Evolutionary conservation across 2,329 filamentous ascomycete genomes (phyloP).

Genomic region (Alternaria conjuncta): DNA sequence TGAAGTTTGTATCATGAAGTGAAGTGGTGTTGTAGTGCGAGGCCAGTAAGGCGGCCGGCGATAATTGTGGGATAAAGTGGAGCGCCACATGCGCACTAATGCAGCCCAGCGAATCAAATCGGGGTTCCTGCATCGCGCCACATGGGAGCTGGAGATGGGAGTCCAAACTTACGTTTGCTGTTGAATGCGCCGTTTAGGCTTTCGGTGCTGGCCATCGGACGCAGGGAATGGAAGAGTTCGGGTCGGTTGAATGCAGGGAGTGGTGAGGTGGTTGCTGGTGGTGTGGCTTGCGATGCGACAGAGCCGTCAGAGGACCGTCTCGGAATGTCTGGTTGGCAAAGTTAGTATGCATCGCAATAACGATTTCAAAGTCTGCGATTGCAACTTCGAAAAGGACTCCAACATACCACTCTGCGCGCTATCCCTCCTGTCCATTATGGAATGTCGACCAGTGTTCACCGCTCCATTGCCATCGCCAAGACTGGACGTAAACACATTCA

Average conservation of each 20-base stretch:
- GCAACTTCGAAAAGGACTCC: neutral
- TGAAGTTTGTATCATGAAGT: neutral
- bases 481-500: conserved; percentile 47
- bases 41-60: conserved; percentile 8
- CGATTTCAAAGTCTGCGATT: neutral
- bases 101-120: conserved; percentile 24
- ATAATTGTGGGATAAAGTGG: conserved; percentile 22
- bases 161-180: conserved; percentile 32
- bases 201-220: conserved; percentile 33
- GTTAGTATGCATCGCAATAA: conserved; percentile 9
- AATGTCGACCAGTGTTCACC: conserved; percentile 34
- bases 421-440: conserved; percentile 32
- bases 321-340: conserved; percentile 17
- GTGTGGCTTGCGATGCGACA: conserved; percentile 22
- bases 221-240: conserved; percentile 30
- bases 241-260: conserved; percentile 31
- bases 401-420: conserved; percentile 39
- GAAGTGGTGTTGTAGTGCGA: conserved; percentile 6
- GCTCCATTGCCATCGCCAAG: conserved; percentile 36
- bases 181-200: conserved; percentile 29
- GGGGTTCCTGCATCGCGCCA: conserved; percentile 35
- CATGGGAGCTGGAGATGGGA: conserved; percentile 17
- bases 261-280: conserved; percentile 19
- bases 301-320: conserved; percentile 32
- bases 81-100: conserved; percentile 17